Base-by-base conservation (phyloP, 768 basidiomycete species). In the Rhodocollybia butyracea region DNA sequence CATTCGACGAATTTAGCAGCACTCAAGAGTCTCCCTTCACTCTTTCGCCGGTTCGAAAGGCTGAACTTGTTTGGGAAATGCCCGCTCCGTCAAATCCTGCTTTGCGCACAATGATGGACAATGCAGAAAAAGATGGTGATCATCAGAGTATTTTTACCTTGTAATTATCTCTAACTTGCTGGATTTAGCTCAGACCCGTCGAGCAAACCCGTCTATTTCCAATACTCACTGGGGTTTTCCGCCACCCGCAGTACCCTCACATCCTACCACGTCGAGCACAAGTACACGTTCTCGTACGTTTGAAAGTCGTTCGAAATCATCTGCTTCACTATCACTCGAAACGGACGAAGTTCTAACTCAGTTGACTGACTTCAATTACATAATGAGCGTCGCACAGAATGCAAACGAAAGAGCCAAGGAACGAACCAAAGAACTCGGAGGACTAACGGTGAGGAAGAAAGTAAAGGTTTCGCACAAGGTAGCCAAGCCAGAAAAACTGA, bases 1-100 rank as follows among this genome's bases (percentile, higher is more conserved):
- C 39, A 13, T 53, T 53, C 51, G 51, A 53, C n/a, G 29, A 53
- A 10, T 39, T 53, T 22, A 53, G 15, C 17, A 53, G 40, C 22
- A 53, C 27, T 34, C 51, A 53, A 22, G 27, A 21, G 12, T 39
- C 30, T 29, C 22, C 39, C 27, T 41, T 53, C 39, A 27, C 38
- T 0, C 21, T 40, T 38, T 24, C 51, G 12, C 40, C 40, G n/a
- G 39, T 21, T 32, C 27, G 21, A 10, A 26, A 34, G 12, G 12
- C 27, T 7, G 38, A 40, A 17, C 26, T 53, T 32, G 38, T 42
- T 31, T 53, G 51, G 51, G 29, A 53, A 40, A 53, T 53, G 51
- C 51, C 51, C 2, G 38, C 38, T 40, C 39, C 51, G 6, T 53
- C 51, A 19, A 53, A 53, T 31, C 51, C 51, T 3, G 39, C 29